Percentiles rank a stretch among this genome's conserved stretches.
Conservation (phyloP, 352 stramenopile species). For the Globisporangium apiculatum region DNA sequence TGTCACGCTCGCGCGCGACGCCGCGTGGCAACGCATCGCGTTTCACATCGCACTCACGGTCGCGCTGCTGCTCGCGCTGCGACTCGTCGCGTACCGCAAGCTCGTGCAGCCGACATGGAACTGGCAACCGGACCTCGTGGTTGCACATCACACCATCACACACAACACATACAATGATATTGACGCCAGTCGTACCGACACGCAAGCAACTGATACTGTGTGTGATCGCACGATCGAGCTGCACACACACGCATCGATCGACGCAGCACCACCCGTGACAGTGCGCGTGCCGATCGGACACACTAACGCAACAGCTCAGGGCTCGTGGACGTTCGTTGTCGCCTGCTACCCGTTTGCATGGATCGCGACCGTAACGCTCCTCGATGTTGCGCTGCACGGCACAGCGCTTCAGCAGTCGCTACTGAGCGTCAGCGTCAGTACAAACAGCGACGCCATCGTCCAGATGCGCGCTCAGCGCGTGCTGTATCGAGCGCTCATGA, state of each 20-base stretch:
- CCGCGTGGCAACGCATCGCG: constrained; percentile 19
- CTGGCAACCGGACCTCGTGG: constrained; percentile 24
- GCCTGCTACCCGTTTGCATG: constrained; percentile 20
- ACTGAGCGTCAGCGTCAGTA: constrained; percentile 4
- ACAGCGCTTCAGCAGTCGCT: constrained; percentile 12
- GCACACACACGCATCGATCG: background rate
- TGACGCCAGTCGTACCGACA: background rate
- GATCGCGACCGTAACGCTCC: constrained; percentile 1
- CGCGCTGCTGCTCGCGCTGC: too few relatives aligned
- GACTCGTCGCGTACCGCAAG: constrained; percentile 18
- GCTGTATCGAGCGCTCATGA: constrained; percentile 30
- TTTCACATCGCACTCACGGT: constrained; percentile 20
- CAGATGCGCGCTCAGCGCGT: constrained; percentile 29
- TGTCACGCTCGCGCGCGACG: constrained; percentile 13
- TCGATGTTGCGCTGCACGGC: constrained; percentile 7
- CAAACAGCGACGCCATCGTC: constrained; percentile 2
- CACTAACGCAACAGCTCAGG: constrained; percentile 21
- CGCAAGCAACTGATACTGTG: background rate
- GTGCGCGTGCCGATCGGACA: constrained; percentile 16
- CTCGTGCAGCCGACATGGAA: constrained; percentile 40
- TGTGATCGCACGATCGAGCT: background rate
- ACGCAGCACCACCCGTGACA: background rate
- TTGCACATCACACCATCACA: constrained; percentile 23
- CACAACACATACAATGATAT: constrained; percentile 12
- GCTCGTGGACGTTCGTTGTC: constrained; percentile 52